Evolutionary conservation across 305 asterid genomes (phyloP).

Genomic region (Fraxinus ornus): DNA sequence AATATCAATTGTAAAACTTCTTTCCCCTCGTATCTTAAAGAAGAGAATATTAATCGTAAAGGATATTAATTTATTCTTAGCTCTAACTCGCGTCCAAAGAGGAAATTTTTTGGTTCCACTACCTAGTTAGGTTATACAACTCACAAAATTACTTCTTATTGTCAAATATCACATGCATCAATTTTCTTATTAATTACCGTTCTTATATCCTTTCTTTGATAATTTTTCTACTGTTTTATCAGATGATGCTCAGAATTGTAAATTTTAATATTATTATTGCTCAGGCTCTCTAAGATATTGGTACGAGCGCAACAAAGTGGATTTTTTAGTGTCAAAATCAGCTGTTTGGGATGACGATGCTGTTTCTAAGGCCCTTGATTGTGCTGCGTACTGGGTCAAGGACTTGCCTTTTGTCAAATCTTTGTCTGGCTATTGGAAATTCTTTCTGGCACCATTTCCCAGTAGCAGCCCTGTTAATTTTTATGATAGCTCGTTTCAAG

Average conservation of each 20-base stretch:
- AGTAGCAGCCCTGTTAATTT: constrained; percentile 51
- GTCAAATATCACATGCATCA: not conserved
- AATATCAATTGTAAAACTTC: not conserved
- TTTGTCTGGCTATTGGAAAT: constrained; percentile 84
- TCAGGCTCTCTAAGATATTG: constrained; percentile 88
- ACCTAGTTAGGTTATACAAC: not conserved
- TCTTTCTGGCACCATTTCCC: constrained; percentile 68
- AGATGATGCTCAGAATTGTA: constrained; percentile 6
- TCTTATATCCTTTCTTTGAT: constrained; percentile 2
- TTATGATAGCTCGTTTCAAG: constrained; percentile 59
- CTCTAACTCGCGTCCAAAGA: constrained; percentile 1
- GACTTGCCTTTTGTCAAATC: constrained; percentile 81
- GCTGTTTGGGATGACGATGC: constrained; percentile 93
- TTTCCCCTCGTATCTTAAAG: not conserved
- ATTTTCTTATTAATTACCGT: not conserved
- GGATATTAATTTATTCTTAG: not conserved
- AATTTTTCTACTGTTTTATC: not conserved
- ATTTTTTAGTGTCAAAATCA: constrained; percentile 49
- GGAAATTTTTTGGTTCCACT: not conserved
- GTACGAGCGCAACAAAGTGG: constrained; percentile 83
- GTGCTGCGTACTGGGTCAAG: constrained; percentile 83
- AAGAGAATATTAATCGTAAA: not conserved
- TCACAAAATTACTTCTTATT: not conserved
- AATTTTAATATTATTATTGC: constrained; percentile 22
- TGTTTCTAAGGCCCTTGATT: constrained; percentile 71